A percentile compares a stretch with the other conserved stretches of the same genome.
These are phyloP conservation scores for Debaryomyces robertsiae DNA, from an alignment of 1,139 yeast genomes.

Conservation along the genomic window DNA sequence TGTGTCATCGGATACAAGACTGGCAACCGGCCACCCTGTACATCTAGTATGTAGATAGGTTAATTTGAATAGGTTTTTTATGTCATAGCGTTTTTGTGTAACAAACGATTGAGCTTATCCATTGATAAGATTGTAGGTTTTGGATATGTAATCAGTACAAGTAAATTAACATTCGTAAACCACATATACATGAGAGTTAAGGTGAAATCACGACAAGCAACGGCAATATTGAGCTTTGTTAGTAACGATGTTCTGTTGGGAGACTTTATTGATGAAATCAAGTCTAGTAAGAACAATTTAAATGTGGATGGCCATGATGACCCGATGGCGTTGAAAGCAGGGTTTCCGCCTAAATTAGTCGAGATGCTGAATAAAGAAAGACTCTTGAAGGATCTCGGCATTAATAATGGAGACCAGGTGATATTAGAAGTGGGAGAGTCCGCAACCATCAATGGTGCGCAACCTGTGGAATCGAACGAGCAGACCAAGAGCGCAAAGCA, in stretches of 20 bases:
- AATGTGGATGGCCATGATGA: conserved; percentile 18
- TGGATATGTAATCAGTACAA: too few species aligned
- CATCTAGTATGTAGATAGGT: too few species aligned
- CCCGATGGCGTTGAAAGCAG: conserved; percentile 41
- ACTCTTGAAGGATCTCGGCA: conserved; percentile 41
- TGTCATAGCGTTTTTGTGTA: conserved; percentile 2
- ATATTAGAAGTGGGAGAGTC: conserved; percentile 30
- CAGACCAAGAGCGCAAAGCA: not conserved
- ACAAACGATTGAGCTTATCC: not conserved
- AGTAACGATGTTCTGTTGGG: conserved; percentile 12
- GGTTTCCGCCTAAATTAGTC: conserved; percentile 62
- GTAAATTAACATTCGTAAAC: too few species aligned
- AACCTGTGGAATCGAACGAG: conserved; percentile 8
- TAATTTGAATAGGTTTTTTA: not conserved
- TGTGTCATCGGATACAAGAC: too few species aligned
- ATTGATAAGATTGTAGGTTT: not conserved
- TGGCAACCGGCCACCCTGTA: not conserved
- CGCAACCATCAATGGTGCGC: conserved; percentile 10
- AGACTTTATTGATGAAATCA: conserved; percentile 23
- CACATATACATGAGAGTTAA: conserved; percentile 24
- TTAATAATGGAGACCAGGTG: conserved; percentile 62
- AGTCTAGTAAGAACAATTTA: conserved; percentile 8
- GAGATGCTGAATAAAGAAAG: conserved; percentile 24
- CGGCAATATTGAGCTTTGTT: conserved; percentile 20
- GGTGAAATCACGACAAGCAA: conserved; percentile 24